Percentiles rank a stretch among this genome's conserved stretches.
Conservation (phyloP, 2,329 filamentous ascomycete species). For the Mollisiaceae sp. region DNA sequence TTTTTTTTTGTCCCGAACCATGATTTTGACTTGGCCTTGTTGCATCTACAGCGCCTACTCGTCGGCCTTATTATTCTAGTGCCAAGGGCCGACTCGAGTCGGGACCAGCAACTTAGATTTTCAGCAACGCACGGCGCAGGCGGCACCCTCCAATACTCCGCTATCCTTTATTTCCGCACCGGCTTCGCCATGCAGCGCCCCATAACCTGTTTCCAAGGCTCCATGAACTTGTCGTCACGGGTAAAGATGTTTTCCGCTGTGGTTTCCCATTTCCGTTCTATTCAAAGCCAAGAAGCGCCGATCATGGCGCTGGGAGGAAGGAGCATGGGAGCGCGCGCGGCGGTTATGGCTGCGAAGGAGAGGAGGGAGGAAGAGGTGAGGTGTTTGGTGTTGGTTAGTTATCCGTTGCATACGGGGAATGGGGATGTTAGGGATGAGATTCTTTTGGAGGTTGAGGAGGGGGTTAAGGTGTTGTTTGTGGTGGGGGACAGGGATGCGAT, state of each 20-base stretch:
- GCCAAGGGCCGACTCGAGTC: too few species aligned
- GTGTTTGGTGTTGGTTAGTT: conserved; percentile 1
- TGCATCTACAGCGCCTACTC: too few species aligned
- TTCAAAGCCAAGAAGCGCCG: background rate
- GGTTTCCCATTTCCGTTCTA: background rate
- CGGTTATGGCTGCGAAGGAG: conserved; percentile 8
- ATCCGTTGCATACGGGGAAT: conserved; percentile 10
- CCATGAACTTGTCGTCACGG: background rate
- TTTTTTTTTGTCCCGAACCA: too few species aligned
- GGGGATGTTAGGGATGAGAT: conserved; percentile 10
- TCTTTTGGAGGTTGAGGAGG: background rate
- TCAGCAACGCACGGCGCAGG: conserved; percentile 12
- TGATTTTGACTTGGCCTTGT: too few species aligned
- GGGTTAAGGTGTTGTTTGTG: conserved; percentile 1
- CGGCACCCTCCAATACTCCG: background rate
- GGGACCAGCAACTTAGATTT: too few species aligned
- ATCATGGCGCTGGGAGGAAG: conserved; percentile 1
- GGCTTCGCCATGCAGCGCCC: background rate
- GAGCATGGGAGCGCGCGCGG: background rate
- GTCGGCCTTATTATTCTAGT: too few species aligned
- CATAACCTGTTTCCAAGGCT: conserved; percentile 2
- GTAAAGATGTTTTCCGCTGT: background rate
- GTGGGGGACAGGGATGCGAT: background rate
- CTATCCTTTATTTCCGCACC: background rate
- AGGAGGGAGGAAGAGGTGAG: background rate